Base-by-base conservation (phyloP, 2,329 filamentous ascomycete species). In the Penicillium sclerotiorum region DNA sequence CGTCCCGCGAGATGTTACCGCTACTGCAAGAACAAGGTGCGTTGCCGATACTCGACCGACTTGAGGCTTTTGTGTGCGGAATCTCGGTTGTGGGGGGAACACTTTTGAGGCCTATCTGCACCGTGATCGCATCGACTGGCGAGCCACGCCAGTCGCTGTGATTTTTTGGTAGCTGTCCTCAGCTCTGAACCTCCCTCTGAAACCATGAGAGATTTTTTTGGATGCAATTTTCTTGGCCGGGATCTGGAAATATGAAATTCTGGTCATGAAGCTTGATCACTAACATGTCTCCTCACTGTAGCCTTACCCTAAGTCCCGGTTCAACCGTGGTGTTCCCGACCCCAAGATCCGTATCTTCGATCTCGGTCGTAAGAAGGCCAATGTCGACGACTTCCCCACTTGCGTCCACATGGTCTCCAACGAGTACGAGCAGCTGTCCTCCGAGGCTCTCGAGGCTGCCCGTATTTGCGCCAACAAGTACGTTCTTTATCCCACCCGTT, bases 1-100 rank as follows among this genome's bases (percentile, higher is more conserved):
- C 91, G 94, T 89, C 94, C 94, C 76, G 94, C 94, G 75, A 89
- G 94, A 84, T 99, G 94, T 84, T 99, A 96, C 87, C 88, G 94
- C 76, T 99, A 99, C 89, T 99, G 94, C 92, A 99, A 99, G 90
- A 99, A 97, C 88, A 96, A 96, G 91, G 91, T 95, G 77, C 80
- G 88, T 79, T 47, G 45, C 55, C 50, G 58, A 60, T 52, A 53
- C 58, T 50, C 25, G 40, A 28, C 22, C 39, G 27, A n/a, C 46
- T 52, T 47, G 52, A 50, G 55, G 48, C 47, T 52, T 63, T 62
- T 68, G 56, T 65, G 62, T 63, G 59, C 49, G 50, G 48, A 44
- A 53, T 39, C 55, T 67, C 60, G 61, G 59, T 66, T 69, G 64
- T 70, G 67, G 65, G 60, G 56, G 44, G 45, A 52, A 17, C 37